phyloP scores from a whole-genome alignment of 257 asterid genomes.

The Lithospermum erythrorhizon region DNA sequence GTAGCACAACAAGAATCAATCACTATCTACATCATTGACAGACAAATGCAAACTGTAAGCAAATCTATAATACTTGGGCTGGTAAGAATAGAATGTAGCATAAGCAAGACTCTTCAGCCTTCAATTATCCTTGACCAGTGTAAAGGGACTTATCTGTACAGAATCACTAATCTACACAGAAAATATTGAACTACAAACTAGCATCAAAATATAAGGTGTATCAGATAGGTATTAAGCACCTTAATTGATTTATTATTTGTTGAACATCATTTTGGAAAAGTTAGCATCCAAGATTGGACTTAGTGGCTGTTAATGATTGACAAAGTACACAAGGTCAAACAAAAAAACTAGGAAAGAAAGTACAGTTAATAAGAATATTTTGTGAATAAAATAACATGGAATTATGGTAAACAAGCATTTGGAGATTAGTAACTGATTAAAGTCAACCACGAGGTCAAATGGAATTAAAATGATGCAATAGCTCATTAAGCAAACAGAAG shows the following conservation, averaged over 20 bases:
- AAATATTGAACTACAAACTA: no score
- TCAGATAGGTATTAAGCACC: neutral
- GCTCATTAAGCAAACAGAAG: conserved; percentile 2
- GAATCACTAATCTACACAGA: no score
- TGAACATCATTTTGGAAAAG: neutral
- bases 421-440: neutral
- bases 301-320: no score
- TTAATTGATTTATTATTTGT: neutral
- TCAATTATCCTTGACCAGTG: no score
- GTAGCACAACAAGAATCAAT: conserved; percentile 96
- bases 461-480: neutral
- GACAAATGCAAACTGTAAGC: conserved; percentile 1
- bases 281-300: neutral
- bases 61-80: neutral
- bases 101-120: neutral
- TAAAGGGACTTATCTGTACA: no score
- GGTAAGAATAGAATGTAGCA: neutral
- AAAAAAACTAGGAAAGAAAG: neutral
- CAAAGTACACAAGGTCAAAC: neutral
- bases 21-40: conserved; percentile 46
- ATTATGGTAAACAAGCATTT: neutral
- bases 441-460: neutral
- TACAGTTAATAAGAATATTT: neutral
- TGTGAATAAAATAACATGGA: neutral
- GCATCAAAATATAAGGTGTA: no score